Evolutionary conservation across 495 filamentous ascomycete genomes (phyloP).

Genomic region (Cercophora samala): DNA sequence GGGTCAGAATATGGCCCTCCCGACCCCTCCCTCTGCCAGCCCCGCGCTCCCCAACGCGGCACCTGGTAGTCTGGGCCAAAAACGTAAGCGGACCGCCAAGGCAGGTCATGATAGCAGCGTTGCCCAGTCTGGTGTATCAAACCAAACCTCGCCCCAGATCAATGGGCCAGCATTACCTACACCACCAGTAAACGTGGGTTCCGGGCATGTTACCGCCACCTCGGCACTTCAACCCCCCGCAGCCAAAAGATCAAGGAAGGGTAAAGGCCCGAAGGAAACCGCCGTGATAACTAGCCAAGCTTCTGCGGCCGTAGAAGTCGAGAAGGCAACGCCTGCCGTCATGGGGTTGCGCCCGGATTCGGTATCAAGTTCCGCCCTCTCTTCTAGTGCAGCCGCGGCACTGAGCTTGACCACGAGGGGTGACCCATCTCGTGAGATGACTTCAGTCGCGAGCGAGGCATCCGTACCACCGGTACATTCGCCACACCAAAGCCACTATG

Average conservation of each 20-base stretch:
- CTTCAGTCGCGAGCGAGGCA: conserved; percentile 14
- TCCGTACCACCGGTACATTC: conserved; percentile 24
- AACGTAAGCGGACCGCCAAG: conserved; percentile 30
- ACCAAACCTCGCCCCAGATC: conserved; percentile 7
- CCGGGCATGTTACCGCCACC: background rate
- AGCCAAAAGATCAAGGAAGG: conserved; percentile 30
- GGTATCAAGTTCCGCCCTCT: background rate
- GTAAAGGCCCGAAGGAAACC: conserved; percentile 19
- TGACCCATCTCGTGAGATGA: conserved; percentile 7
- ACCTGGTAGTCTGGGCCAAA: conserved; percentile 19
- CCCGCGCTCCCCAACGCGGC: conserved; percentile 6
- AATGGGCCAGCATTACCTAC: conserved; percentile 16
- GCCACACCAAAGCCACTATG: conserved; percentile 28
- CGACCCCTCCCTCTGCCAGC: conserved; percentile 17
- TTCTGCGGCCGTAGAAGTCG: conserved; percentile 8
- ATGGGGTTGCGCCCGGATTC: background rate
- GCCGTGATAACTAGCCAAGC: background rate
- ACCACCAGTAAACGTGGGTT: background rate
- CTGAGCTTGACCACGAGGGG: conserved; percentile 2
- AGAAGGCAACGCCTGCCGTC: background rate
- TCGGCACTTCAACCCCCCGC: conserved; percentile 10
- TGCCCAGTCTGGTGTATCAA: background rate
- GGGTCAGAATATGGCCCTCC: conserved; percentile 11
- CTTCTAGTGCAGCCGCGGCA: background rate
- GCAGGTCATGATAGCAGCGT: conserved; percentile 10